These are phyloP conservation scores for Fraxinus velutina DNA, from an alignment of 305 asterid species.

Conservation along the genomic window DNA sequence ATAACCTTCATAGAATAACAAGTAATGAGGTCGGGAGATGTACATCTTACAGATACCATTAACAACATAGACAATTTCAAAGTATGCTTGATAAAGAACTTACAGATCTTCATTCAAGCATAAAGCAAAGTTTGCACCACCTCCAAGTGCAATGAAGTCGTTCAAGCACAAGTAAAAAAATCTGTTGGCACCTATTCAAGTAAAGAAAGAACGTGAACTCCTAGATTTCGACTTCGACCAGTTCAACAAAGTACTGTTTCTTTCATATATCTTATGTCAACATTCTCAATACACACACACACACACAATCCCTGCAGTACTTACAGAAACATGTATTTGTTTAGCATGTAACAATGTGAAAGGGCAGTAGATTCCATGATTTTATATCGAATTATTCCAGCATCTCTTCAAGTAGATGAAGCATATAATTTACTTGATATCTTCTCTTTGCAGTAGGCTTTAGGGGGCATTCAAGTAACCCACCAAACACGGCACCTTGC, in stretches of 20 bases:
- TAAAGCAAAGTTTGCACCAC: conserved; percentile 66
- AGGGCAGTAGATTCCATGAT: background rate
- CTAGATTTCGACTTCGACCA: background rate
- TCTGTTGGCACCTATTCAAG: conserved; percentile 62
- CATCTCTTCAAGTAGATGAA: background rate
- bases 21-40: background rate
- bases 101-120: conserved; percentile 71
- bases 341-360: background rate
- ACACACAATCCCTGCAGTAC: background rate
- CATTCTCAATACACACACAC: background rate
- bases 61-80: background rate
- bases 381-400: background rate
- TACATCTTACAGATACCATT: background rate
- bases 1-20: conserved; percentile 44
- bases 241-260: background rate
- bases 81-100: conserved; percentile 30
- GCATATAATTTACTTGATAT: conserved; percentile 59
- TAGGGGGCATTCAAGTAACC: conserved; percentile 85
- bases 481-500: conserved; percentile 91
- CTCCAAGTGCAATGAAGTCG: conserved; percentile 72
- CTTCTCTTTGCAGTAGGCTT: conserved; percentile 78
- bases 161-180: conserved; percentile 65
- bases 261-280: background rate
- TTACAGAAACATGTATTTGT: background rate
- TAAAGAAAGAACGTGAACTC: background rate